Evolutionary conservation across 306 rosid genomes (phyloP), one percentile per base, ranked within the genome.

Genomic region (Macrotyloma uniflorum): DNA sequence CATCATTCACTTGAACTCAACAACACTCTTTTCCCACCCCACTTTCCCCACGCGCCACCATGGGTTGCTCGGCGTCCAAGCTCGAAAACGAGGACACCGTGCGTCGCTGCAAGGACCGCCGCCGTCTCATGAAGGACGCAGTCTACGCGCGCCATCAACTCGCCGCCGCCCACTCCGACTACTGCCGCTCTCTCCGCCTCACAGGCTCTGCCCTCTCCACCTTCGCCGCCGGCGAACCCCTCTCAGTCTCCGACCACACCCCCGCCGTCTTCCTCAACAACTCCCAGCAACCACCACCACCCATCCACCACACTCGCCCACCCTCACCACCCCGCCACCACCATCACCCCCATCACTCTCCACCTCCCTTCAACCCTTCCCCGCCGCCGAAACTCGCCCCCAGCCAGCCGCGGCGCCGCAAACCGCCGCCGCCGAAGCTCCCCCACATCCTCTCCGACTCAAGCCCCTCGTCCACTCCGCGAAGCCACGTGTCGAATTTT

Each of bases 91-190:
- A 96, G 85, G 99, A 96, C 85, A 93, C 96, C 0, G 99, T 96
- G 4, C 82, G 92, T 63, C 94, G 99, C 32, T 93, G 99, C 84
- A 96, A 93, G 89, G 97, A 96, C 67, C 91, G 99, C 4, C 98
- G 99, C 54, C 93, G 94, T 66, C 89, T 96, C 16, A 96, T 96
- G 90, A 96, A 90, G 67, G 91, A 93, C 45, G 93, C 98, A 0
- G 97, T 96, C 8, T 67, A 66, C 73, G 88, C 99, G 1, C 97
- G 99, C 67, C 94, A 93, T 83, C 96, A 86, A 81, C 85, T 96
- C 2, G 99, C 98, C n/a, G 96, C 98, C 0, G 97, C 99, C 0
- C 99, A 96, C 76, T 90, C 98, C 36, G 97, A 96, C 85, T 96
- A 96, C 83, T 87, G 95, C 75, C 95, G 98, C 38, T 93, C 91